Evolutionary conservation across 257 asterid species (phyloP).

Genomic region (Sherardia arvensis): DNA sequence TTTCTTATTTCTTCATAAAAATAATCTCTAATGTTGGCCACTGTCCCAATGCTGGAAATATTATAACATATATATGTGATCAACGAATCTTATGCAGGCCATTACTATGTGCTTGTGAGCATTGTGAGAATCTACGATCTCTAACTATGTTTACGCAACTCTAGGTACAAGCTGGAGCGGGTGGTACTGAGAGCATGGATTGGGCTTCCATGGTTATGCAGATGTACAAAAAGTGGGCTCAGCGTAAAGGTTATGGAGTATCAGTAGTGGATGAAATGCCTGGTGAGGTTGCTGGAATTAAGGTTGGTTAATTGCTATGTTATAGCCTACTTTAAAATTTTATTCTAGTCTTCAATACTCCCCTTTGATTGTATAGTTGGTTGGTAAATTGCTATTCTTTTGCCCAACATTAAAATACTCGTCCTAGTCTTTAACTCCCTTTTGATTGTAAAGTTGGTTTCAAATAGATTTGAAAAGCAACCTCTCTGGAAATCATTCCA

Average conservation of each 20-base stretch:
- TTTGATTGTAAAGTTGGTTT: not conserved
- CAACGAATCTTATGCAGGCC: not conserved
- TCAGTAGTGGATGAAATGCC: constrained; percentile 91
- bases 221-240: constrained; percentile 95
- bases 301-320: constrained; percentile 38
- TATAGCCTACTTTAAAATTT: constrained; percentile 1
- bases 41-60: not conserved
- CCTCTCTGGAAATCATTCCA: not conserved
- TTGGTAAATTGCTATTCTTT: constrained; percentile 19
- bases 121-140: not conserved
- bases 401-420: not conserved
- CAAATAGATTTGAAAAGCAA: not conserved
- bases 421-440: not conserved
- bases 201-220: constrained; percentile 98
- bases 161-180: constrained; percentile 99
- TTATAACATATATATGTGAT: no score
- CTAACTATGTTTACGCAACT: not conserved
- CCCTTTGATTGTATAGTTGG: constrained; percentile 19
- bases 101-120: not conserved
- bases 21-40: not conserved
- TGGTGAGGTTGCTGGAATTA: constrained; percentile 94
- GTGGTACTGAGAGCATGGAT: constrained; percentile 99
- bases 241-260: constrained; percentile 56
- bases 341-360: not conserved
- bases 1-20: not conserved